Conservation (phyloP, 2,329 filamentous ascomycete species). For the Colletotrichum noveboracense region DNA sequence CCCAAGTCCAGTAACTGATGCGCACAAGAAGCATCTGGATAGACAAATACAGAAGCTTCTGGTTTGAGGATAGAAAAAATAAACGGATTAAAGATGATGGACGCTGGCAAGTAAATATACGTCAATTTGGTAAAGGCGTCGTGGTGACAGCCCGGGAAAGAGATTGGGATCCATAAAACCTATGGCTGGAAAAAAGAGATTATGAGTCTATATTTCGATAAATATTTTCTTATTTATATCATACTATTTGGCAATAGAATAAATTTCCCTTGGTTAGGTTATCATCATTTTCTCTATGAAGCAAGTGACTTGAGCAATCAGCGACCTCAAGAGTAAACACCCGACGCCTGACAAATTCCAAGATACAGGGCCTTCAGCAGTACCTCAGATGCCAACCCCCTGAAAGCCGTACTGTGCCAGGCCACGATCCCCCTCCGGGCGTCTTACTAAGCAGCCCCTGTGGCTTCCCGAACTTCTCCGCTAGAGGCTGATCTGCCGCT, state of each 20-base stretch:
- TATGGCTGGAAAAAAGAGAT: neutral
- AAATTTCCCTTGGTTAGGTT: accelerated
- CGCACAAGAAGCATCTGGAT: constrained; percentile 13
- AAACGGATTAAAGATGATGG: neutral
- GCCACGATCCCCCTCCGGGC: neutral
- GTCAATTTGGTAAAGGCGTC: neutral
- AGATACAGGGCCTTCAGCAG: neutral
- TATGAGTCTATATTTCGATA: neutral
- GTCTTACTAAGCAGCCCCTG: neutral
- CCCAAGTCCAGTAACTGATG: constrained; percentile 9
- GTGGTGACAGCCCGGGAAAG: neutral
- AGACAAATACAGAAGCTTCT: constrained; percentile 13
- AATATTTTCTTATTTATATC: neutral
- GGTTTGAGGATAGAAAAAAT: neutral
- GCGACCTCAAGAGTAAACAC: neutral
- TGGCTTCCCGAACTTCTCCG: neutral
- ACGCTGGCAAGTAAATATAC: neutral
- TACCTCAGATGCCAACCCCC: neutral
- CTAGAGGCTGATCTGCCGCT: neutral
- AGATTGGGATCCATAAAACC: neutral
- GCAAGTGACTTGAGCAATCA: neutral
- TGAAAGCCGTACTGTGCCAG: neutral
- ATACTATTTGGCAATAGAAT: neutral
- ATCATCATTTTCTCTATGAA: neutral
- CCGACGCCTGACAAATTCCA: neutral